A percentile compares a stretch with the other conserved stretches of the same genome.
Conservation (phyloP, 805 yeast species). For the Debaryomyces tyrocola region DNA sequence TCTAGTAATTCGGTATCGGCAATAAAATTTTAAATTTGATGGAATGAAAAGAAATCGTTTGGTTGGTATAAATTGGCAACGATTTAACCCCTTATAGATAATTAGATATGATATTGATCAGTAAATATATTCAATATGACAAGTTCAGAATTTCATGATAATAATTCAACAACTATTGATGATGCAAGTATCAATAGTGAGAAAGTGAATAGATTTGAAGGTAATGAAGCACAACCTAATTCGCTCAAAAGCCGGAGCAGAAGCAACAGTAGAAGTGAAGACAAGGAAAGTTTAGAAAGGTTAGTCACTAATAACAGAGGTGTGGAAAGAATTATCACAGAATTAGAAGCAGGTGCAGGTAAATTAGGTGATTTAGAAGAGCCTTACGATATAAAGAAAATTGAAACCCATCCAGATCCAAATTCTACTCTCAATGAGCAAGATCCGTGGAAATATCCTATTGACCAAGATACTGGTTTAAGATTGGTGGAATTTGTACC, state of each 20-base stretch:
- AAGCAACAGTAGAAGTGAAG: not conserved
- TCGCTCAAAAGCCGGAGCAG: too few relatives aligned
- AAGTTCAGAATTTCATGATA: not conserved
- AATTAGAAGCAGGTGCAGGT: slow-evolving; percentile 44
- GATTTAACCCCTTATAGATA: too few relatives aligned
- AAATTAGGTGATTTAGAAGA: slow-evolving; percentile 56
- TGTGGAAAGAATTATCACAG: slow-evolving; percentile 35
- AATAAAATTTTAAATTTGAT: too few relatives aligned
- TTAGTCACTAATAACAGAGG: slow-evolving; percentile 32
- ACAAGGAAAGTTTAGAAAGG: slow-evolving; percentile 20
- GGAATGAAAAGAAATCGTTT: too few relatives aligned
- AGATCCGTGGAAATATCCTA: slow-evolving; percentile 60
- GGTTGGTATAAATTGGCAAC: too few relatives aligned
- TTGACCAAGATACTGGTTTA: slow-evolving; percentile 53
- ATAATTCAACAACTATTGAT: not conserved
- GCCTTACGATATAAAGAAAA: slow-evolving; percentile 46
- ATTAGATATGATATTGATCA: too few relatives aligned
- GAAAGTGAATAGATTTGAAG: not conserved
- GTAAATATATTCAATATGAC: too few relatives aligned
- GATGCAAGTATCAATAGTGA: not conserved
- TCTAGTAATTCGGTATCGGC: too few relatives aligned
- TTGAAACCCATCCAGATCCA: slow-evolving; percentile 30
- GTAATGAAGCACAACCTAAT: not conserved
- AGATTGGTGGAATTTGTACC: slow-evolving; percentile 57
- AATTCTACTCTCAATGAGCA: slow-evolving; percentile 27